These are phyloP conservation scores for Sarocladiaceae sp. DNA, from an alignment of 2,329 filamentous ascomycete species.

Conservation along the genomic window DNA sequence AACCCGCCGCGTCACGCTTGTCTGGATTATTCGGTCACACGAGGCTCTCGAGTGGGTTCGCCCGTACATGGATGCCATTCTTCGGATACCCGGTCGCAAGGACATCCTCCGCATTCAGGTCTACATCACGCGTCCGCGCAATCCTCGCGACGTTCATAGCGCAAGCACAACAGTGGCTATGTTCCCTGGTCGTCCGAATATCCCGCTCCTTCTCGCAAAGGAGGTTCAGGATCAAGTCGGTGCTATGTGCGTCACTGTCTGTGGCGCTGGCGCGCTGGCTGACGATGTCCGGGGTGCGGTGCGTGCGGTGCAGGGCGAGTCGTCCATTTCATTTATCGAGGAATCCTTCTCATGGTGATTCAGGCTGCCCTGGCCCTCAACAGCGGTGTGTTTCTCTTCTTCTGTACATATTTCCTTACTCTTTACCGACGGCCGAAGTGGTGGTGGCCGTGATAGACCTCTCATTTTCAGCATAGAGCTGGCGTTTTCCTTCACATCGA, in stretches of 20 bases:
- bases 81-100: slow-evolving; percentile 74
- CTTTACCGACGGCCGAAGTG: no score
- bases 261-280: slow-evolving; percentile 69
- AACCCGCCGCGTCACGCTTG: slow-evolving; percentile 73
- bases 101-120: slow-evolving; percentile 83
- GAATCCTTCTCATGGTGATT: slow-evolving; percentile 67
- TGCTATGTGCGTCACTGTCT: slow-evolving; percentile 83
- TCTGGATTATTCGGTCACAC: slow-evolving; percentile 90
- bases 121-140: slow-evolving; percentile 84
- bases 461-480: not conserved
- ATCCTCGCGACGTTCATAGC: slow-evolving; percentile 74
- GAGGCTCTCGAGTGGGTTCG: slow-evolving; percentile 91
- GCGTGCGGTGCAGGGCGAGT: slow-evolving; percentile 56
- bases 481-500: not conserved
- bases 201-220: slow-evolving; percentile 71
- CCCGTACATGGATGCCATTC: slow-evolving; percentile 73
- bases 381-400: slow-evolving; percentile 1
- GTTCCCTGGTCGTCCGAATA: slow-evolving; percentile 84
- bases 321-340: slow-evolving; percentile 70
- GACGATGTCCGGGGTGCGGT: slow-evolving; percentile 72
- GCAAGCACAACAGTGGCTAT: slow-evolving; percentile 81
- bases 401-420: slow-evolving; percentile 9
- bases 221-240: slow-evolving; percentile 81
- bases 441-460: not conserved
- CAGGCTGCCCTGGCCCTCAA: not conserved